Evolutionary conservation across 805 yeast genomes (phyloP).

Genomic region (Citeromyces matritensis): DNA sequence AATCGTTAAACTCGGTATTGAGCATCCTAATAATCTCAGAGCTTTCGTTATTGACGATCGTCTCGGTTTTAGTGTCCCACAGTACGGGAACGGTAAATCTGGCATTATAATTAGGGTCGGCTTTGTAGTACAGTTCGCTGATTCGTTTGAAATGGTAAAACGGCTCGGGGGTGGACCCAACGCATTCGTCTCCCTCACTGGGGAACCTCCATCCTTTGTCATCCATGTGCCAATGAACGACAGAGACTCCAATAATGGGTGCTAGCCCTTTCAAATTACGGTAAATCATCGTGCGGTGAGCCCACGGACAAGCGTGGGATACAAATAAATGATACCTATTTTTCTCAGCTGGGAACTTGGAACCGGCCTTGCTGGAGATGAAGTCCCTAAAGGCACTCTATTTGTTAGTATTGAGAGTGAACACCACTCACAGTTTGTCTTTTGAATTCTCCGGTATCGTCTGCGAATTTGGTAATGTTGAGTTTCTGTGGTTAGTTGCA

Average conservation of each 20-base stretch:
- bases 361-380: slow-evolving; percentile 41
- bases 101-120: slow-evolving; percentile 62
- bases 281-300: slow-evolving; percentile 69
- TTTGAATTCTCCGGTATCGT: slow-evolving; percentile 37
- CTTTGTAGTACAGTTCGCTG: slow-evolving; percentile 60
- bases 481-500: slow-evolving; percentile 10
- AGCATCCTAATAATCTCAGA: slow-evolving; percentile 80
- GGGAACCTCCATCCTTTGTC: slow-evolving; percentile 81
- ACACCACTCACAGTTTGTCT: slow-evolving; percentile 20
- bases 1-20: slow-evolving; percentile 55
- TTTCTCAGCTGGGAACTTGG: slow-evolving; percentile 57
- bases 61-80: slow-evolving; percentile 73
- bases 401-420: slow-evolving; percentile 1
- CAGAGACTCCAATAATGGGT: slow-evolving; percentile 49
- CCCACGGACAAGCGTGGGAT: slow-evolving; percentile 92
- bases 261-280: slow-evolving; percentile 61
- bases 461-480: slow-evolving; percentile 33
- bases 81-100: slow-evolving; percentile 87
- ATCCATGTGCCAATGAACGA: slow-evolving; percentile 88
- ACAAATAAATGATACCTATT: slow-evolving; percentile 81
- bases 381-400: slow-evolving; percentile 41
- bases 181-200: slow-evolving; percentile 23
- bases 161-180: slow-evolving; percentile 40
- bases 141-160: slow-evolving; percentile 44
- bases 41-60: slow-evolving; percentile 87